Percentiles rank a stretch among this genome's conserved stretches.
Conservation (phyloP, 805 yeast species). For the Citeromyces matritensis region DNA sequence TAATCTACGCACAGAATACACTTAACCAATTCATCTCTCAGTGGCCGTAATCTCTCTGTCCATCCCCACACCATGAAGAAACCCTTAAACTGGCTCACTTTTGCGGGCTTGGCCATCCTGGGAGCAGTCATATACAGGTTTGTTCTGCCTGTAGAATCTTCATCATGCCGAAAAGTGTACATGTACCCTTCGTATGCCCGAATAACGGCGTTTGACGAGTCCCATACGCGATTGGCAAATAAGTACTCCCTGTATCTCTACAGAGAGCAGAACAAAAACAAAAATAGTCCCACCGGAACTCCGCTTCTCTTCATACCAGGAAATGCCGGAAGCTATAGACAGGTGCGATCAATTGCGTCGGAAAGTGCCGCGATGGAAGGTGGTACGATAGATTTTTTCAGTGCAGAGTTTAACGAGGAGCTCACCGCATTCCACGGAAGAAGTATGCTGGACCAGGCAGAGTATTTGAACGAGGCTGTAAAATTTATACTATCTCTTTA, state of each 20-base stretch:
- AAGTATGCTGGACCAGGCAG: conserved; percentile 88
- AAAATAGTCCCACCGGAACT: conserved; percentile 12
- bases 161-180: conserved; percentile 47
- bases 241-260: conserved; percentile 80
- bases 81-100: too few species aligned
- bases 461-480: conserved; percentile 80
- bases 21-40: too few species aligned
- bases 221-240: conserved; percentile 54
- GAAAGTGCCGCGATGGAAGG: conserved; percentile 45
- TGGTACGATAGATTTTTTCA: conserved; percentile 63
- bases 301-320: conserved; percentile 95
- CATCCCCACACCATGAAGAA: too few species aligned
- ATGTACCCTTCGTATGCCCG: conserved; percentile 82
- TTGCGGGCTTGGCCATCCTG: conserved; percentile 2
- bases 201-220: conserved; percentile 54
- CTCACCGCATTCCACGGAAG: conserved; percentile 93
- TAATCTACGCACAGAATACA: too few species aligned
- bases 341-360: conserved; percentile 85
- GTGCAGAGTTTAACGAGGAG: conserved; percentile 92
- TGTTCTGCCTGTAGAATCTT: conserved; percentile 20
- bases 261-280: conserved; percentile 66
- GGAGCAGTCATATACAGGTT: conserved; percentile 13
- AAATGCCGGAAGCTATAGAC: conserved; percentile 89
- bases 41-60: too few species aligned
- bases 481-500: conserved; percentile 61